Evolutionary conservation across 441 rosid species (phyloP), one percentile per base, ranked within the genome.

Genomic region (Arabidopsis hybrid): DNA sequence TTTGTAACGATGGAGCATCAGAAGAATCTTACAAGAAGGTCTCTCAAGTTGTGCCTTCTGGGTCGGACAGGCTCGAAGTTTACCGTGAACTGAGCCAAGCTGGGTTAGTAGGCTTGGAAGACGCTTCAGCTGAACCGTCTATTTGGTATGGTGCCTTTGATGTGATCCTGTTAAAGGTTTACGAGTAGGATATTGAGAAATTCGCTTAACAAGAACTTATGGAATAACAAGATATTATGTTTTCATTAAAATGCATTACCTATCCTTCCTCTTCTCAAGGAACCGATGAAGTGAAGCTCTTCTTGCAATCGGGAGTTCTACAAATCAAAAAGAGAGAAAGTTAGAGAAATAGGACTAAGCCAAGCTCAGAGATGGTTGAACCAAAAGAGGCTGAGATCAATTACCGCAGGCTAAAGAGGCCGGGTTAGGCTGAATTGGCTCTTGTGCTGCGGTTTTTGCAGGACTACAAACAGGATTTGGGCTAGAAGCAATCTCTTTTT

Each of bases 281-380:
- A 91, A 93, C 60, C 94, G 79, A 75, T 91, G 98, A 52, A 93
- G 97, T 6, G 97, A 91, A 42, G 93, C 92, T 77, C 86, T 84
- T 86, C 97, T 84, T n/a, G 91, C 94, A 62, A 93, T 87, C 3
- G 98, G 98, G 3, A 93, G 83, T 77, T 86, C 98, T 93, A 81
- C 62, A 76, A 17, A 74, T 13, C 32, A 60, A 26, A 65, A 16
- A 46, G 29, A 34, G 47, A 65, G 6, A 3, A 60, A 51, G 56
- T 81, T 60, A 65, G 76, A 13, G 7, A 9, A 4, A 35, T 4
- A 34, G 35, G 31, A 40, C 21, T 5, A 51, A 5, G 10, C 14
- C 21, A 51, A 40, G 6, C 11, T 3, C 13, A 2, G 13, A 39
- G n/a, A 16, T 5, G 4, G 32, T 10, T 17, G 39, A 4, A 31